phyloP scores from a whole-genome alignment of 2,329 filamentous ascomycete species.

The Madurella mycetomatis region DNA sequence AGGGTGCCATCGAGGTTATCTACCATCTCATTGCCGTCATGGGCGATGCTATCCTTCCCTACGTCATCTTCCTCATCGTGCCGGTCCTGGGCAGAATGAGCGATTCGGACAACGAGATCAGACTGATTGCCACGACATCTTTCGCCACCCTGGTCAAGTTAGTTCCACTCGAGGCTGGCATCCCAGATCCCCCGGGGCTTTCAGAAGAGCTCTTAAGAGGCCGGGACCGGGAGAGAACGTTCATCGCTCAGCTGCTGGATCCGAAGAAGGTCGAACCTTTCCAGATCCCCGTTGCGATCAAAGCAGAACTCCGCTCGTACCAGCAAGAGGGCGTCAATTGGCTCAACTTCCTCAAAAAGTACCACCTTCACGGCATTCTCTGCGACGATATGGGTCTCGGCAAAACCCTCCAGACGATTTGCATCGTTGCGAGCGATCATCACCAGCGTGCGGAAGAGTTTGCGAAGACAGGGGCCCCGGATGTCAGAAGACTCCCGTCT shows the following conservation, averaged over 20 bases:
- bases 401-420: conserved; percentile 94
- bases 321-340: conserved; percentile 99
- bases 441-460: conserved; percentile 90
- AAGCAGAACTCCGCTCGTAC: conserved; percentile 91
- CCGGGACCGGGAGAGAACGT: conserved; percentile 89
- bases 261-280: conserved; percentile 96
- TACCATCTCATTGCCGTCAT: conserved; percentile 98
- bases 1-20: conserved; percentile 90
- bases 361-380: conserved; percentile 95
- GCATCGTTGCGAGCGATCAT: conserved; percentile 96
- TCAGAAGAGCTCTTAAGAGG: conserved; percentile 85
- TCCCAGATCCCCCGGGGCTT: conserved; percentile 90
- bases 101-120: conserved; percentile 93
- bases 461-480: conserved; percentile 71
- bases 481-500: conserved; percentile 77
- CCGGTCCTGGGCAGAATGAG: conserved; percentile 97
- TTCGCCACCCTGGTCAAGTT: conserved; percentile 97
- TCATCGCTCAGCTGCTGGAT: conserved; percentile 93
- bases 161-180: conserved; percentile 92
- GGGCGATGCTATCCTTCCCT: conserved; percentile 92
- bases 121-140: conserved; percentile 89
- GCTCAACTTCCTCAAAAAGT: conserved; percentile 96
- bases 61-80: conserved; percentile 98
- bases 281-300: conserved; percentile 90
- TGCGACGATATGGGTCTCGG: conserved; percentile 99